Conservation (phyloP, 2,329 filamentous ascomycete genomes). For the Diaporthe sp. region DNA sequence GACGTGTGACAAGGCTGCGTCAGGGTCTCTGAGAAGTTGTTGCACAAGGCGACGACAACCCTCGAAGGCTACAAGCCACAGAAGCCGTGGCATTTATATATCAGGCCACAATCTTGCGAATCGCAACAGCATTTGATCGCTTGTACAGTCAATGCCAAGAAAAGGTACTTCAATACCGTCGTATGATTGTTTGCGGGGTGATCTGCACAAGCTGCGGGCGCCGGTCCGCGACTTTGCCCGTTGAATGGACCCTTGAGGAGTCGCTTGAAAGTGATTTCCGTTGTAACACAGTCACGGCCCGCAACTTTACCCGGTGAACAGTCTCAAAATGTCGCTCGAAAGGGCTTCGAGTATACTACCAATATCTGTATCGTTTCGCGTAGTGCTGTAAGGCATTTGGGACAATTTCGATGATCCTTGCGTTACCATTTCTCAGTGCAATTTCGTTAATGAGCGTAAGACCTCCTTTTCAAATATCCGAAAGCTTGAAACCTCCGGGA, state of each 20-base stretch:
- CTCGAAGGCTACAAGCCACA: not conserved
- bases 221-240: conserved; percentile 14
- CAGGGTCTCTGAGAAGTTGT: not conserved
- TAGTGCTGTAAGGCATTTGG: too few species aligned
- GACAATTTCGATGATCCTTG: too few species aligned
- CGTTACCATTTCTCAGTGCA: not conserved
- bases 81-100: not conserved
- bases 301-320: not conserved
- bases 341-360: not conserved
- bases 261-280: not conserved
- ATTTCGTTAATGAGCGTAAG: not conserved
- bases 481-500: conserved; percentile 46
- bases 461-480: not conserved
- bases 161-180: not conserved
- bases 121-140: not conserved
- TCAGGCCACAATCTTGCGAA: not conserved
- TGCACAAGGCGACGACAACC: too few species aligned
- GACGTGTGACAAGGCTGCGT: not conserved
- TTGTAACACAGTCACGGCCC: not conserved
- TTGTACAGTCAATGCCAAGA: too few species aligned
- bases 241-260: not conserved
- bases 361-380: not conserved
- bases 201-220: not conserved
- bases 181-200: not conserved
- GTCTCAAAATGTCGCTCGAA: too few species aligned